Conservation (phyloP, 2,329 filamentous ascomycete genomes). For the Sporothrix sp. region DNA sequence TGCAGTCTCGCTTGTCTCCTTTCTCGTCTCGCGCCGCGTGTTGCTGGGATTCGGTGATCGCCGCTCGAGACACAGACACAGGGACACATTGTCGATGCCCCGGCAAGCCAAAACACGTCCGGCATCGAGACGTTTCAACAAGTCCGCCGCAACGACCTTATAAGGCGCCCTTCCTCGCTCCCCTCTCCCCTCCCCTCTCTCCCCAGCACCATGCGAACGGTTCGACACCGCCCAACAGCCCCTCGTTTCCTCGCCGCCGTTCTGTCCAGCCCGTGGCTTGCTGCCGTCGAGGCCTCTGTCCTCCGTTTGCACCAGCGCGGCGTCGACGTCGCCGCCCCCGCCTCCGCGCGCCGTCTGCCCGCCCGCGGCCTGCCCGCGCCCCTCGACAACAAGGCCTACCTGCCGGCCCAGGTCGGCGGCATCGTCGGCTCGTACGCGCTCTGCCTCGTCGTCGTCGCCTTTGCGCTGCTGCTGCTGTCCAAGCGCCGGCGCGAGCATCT, state of each 20-base stretch:
- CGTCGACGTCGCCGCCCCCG: conserved; percentile 21
- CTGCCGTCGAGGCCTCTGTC: conserved; percentile 19
- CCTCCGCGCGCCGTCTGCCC: conserved; percentile 41
- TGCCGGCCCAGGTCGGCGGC: conserved; percentile 74
- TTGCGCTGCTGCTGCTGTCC: conserved; percentile 51
- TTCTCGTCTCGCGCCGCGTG: not conserved
- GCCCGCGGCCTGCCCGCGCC: conserved; percentile 46
- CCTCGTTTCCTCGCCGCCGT: not conserved
- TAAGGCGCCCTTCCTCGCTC: not conserved
- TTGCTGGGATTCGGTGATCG: conserved; percentile 9
- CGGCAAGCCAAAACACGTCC: conserved; percentile 1
- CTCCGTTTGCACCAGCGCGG: conserved; percentile 20
- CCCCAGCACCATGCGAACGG: conserved; percentile 32
- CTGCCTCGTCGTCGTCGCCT: conserved; percentile 63
- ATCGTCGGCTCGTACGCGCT: conserved; percentile 77
- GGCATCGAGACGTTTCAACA: conserved; percentile 3
- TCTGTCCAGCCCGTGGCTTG: not conserved
- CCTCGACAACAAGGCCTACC: conserved; percentile 49
- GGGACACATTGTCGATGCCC: no score
- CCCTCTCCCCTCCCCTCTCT: not conserved
- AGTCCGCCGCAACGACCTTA: no score
- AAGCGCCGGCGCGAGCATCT: conserved; percentile 46
- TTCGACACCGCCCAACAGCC: conserved; percentile 19
- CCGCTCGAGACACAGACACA: conserved; percentile 1
- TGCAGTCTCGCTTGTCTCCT: not conserved